phyloP scores from a whole-genome alignment of 129 eudicot genomes.

The Scalesia atractyloides region DNA sequence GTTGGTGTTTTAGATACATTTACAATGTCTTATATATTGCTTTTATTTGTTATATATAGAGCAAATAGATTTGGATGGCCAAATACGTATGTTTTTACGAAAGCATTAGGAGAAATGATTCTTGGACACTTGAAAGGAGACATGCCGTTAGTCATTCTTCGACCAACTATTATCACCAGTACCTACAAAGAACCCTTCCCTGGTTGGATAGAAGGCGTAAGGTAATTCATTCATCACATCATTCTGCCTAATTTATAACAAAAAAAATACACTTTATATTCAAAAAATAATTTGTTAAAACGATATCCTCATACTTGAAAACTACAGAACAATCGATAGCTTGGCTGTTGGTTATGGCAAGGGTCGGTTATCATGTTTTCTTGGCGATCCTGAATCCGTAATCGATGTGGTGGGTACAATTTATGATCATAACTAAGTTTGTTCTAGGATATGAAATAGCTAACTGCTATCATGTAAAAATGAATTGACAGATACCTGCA shows the following conservation, averaged over 20 bases:
- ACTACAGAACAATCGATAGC: conserved; percentile 53
- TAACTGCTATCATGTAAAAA: not conserved
- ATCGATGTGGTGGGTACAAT: conserved; percentile 39
- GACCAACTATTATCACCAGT: conserved; percentile 60
- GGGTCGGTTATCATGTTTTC: conserved; percentile 40
- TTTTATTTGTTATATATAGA: conserved; percentile 22
- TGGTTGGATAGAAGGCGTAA: conserved; percentile 57
- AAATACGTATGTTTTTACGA: conserved; percentile 58
- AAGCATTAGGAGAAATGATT: conserved; percentile 72
- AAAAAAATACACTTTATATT: too few relatives aligned
- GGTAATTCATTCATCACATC: conserved; percentile 16
- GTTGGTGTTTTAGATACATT: too few relatives aligned
- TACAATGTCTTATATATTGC: not conserved
- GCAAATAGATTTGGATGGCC: conserved; percentile 68
- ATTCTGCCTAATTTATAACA: not conserved
- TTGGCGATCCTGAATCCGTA: conserved; percentile 46
- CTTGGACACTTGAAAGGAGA: conserved; percentile 34
- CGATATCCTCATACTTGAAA: not conserved
- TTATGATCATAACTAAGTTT: too few relatives aligned
- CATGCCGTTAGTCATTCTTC: conserved; percentile 39
- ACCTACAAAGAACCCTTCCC: conserved; percentile 63
- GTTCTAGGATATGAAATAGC: too few relatives aligned
- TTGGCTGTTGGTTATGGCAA: conserved; percentile 53
- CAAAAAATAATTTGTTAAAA: not conserved
- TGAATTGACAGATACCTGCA: conserved; percentile 44